A percentile compares a stretch with the other conserved stretches of the same genome.
Evolutionary conservation across 208 protist species (phyloP).

Genomic region (Crithidia thermophila): DNA sequence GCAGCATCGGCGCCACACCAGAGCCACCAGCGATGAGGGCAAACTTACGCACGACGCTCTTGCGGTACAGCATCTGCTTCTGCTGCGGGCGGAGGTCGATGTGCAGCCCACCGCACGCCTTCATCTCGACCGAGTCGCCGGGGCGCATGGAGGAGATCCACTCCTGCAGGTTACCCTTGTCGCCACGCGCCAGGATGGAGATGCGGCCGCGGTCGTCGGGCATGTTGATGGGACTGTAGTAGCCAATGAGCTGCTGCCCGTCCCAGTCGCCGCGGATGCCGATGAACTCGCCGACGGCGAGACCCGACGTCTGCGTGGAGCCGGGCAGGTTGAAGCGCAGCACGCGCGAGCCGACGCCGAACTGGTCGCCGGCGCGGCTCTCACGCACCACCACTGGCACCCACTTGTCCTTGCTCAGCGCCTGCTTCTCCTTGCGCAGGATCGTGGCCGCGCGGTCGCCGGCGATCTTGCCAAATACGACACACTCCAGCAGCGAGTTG

Average conservation of each 20-base stretch:
- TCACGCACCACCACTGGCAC: conserved; percentile 59
- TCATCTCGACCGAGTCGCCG: conserved; percentile 74
- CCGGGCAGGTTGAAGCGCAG: conserved; percentile 73
- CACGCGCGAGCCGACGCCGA: conserved; percentile 55
- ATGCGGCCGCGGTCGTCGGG: conserved; percentile 64
- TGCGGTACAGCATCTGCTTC: conserved; percentile 51
- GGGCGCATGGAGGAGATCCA: conserved; percentile 66
- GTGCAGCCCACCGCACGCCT: conserved; percentile 56
- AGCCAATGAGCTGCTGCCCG: conserved; percentile 64
- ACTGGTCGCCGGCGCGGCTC: conserved; percentile 45
- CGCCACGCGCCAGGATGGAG: conserved; percentile 62
- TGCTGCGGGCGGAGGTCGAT: conserved; percentile 44
- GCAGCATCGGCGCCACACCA: conserved; percentile 80
- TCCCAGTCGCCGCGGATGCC: conserved; percentile 64
- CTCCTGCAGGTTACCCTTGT: conserved; percentile 68
- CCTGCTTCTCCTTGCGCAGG: conserved; percentile 41
- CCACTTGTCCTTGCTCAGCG: conserved; percentile 48
- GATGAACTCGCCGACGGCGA: conserved; percentile 69
- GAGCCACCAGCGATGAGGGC: conserved; percentile 67
- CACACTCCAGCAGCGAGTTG: conserved; percentile 95
- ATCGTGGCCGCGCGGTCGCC: conserved; percentile 74
- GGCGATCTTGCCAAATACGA: conserved; percentile 93
- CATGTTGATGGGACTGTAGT: conserved; percentile 78
- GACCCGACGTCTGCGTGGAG: conserved; percentile 54
- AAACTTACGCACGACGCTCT: conserved; percentile 47